Percentiles rank a stretch among this genome's conserved stretches.
Conservation (phyloP, 306 rosid genomes). For the Pyrus betulifolia region DNA sequence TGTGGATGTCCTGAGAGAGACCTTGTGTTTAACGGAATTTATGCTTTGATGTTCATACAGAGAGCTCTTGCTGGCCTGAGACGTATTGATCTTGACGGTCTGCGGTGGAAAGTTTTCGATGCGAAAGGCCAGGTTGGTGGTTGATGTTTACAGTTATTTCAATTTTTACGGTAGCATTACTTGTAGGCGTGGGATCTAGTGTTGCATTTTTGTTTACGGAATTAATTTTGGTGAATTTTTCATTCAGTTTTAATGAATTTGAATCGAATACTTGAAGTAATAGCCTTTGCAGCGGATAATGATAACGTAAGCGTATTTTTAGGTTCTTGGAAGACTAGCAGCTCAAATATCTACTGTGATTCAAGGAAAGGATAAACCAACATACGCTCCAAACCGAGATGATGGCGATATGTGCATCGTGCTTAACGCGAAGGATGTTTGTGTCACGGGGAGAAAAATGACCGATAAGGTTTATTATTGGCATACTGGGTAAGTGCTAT, state of each 20-base stretch:
- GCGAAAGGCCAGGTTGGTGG: slow-evolving; percentile 89
- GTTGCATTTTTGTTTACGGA: neutral
- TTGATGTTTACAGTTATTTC: slow-evolving; percentile 4
- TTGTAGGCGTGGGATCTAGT: neutral
- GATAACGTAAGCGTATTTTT: neutral
- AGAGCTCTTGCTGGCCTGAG: slow-evolving; percentile 84
- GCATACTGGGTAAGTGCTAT: slow-evolving; percentile 82
- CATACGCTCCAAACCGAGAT: slow-evolving; percentile 79
- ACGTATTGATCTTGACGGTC: slow-evolving; percentile 82
- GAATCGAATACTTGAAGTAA: slow-evolving; percentile 12
- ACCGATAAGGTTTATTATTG: slow-evolving; percentile 80
- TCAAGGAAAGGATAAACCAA: slow-evolving; percentile 93
- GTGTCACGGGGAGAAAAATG: slow-evolving; percentile 83
- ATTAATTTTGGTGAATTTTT: neutral
- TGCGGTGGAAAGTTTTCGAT: slow-evolving; percentile 87
- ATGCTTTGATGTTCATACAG: slow-evolving; percentile 23
- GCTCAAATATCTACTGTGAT: slow-evolving; percentile 91
- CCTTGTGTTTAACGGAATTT: neutral
- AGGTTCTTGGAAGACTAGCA: slow-evolving; percentile 96
- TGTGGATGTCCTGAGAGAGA: slow-evolving; percentile 8
- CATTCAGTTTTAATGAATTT: neutral
- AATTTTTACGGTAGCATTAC: neutral
- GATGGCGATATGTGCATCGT: slow-evolving; percentile 97
- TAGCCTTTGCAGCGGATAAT: neutral
- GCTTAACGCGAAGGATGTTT: slow-evolving; percentile 84